Conservation (phyloP, 805 yeast species). For the Yarrowia deformans region DNA sequence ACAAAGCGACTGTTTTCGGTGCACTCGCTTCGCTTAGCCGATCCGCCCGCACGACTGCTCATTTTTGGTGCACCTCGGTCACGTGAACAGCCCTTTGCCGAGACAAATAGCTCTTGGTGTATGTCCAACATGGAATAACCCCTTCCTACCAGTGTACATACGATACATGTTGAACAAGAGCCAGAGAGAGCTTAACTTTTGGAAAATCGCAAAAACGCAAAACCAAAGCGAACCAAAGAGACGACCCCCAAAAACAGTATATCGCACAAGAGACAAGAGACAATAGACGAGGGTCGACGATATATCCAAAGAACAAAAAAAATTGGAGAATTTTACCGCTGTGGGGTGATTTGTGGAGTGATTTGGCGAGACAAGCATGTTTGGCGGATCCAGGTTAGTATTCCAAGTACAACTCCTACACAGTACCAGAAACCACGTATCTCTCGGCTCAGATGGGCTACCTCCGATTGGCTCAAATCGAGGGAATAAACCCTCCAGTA, state of each 20-base stretch:
- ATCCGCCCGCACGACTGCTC: too few relatives aligned
- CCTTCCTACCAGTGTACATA: too few relatives aligned
- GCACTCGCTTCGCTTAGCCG: too few relatives aligned
- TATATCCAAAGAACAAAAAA: neutral
- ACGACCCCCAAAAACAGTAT: neutral
- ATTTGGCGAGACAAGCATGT: too few relatives aligned
- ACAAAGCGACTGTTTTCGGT: too few relatives aligned
- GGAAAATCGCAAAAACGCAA: neutral
- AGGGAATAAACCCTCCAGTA: slow-evolving; percentile 34
- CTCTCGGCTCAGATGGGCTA: neutral
- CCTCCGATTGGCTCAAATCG: slow-evolving; percentile 37
- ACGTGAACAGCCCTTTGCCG: neutral
- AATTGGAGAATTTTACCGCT: slow-evolving; percentile 5
- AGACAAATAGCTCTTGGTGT: neutral
- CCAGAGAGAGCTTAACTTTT: too few relatives aligned
- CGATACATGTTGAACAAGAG: too few relatives aligned
- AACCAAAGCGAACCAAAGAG: neutral
- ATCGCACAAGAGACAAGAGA: too few relatives aligned
- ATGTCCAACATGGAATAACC: too few relatives aligned
- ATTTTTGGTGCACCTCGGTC: neutral
- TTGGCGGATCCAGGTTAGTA: too few relatives aligned
- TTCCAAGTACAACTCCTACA: too few relatives aligned
- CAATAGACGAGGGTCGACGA: too few relatives aligned
- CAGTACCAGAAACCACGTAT: neutral
- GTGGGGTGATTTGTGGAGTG: neutral